Evolutionary conservation across 202 grass and related monocot genomes (phyloP).

Genomic region (Dendrocalamus latiflorus): DNA sequence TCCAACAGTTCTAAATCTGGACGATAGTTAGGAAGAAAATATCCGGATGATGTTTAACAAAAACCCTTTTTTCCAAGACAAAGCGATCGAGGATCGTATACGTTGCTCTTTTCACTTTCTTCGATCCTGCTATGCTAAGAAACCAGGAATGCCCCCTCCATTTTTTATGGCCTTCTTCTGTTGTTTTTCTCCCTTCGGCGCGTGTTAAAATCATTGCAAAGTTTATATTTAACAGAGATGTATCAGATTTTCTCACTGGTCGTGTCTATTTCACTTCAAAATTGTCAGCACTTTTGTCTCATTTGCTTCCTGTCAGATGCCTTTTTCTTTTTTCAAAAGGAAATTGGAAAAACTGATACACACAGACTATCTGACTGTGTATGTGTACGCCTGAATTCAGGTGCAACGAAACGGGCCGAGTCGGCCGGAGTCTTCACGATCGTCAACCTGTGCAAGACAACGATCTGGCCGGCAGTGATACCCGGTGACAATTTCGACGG

Average conservation of each 20-base stretch:
- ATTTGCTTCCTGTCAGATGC: neutral
- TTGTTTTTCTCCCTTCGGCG: neutral
- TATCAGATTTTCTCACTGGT: neutral
- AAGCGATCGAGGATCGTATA: neutral
- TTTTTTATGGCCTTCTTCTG: neutral
- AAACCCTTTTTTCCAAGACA: too few relatives aligned
- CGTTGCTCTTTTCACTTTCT: neutral
- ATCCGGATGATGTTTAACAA: too few relatives aligned
- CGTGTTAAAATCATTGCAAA: neutral
- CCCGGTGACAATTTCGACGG: constrained; percentile 47
- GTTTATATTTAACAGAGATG: neutral
- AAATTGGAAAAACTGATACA: too few relatives aligned
- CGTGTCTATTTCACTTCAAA: neutral
- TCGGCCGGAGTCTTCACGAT: constrained; percentile 49
- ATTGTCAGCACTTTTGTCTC: neutral
- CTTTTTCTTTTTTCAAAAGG: neutral
- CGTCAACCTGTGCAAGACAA: constrained; percentile 52
- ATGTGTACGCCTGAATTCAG: neutral
- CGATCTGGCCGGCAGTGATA: constrained; percentile 51
- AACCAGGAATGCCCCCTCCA: neutral
- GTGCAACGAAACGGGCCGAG: constrained; percentile 9
- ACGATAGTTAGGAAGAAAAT: too few relatives aligned
- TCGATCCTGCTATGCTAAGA: neutral
- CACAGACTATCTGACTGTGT: too few relatives aligned
- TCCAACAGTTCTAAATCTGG: too few relatives aligned